A percentile compares a stretch with the other conserved stretches of the same genome.
Evolutionary conservation across 306 rosid species (phyloP).

Genomic region (Prinsepia uniflora): DNA sequence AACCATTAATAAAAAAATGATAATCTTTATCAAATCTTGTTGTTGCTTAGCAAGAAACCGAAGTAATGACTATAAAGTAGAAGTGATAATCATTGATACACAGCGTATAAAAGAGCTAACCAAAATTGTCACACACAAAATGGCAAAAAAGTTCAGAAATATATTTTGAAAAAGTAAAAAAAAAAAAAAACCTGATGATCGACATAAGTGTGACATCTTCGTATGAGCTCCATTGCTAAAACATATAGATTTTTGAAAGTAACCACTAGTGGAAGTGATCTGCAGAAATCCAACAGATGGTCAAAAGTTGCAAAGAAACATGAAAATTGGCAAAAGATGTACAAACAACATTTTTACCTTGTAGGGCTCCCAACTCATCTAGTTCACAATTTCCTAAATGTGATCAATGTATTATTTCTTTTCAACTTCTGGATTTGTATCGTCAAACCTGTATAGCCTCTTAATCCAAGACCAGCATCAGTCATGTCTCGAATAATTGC

Average conservation of each 20-base stretch:
- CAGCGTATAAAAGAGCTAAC: not conserved
- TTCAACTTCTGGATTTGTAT: slow-evolving; percentile 66
- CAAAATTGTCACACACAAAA: not conserved
- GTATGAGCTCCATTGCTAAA: slow-evolving; percentile 86
- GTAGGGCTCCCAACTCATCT: slow-evolving; percentile 98
- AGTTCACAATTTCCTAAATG: no score
- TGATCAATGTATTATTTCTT: slow-evolving; percentile 94
- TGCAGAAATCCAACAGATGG: slow-evolving; percentile 25
- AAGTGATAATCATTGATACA: not conserved
- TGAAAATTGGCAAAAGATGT: not conserved
- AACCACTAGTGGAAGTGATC: slow-evolving; percentile 92
- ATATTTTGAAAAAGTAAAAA: no score
- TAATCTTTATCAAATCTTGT: slow-evolving; percentile 3
- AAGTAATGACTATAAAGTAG: not conserved
- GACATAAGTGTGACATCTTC: no score
- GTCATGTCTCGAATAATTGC: no score
- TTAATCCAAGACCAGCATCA: no score
- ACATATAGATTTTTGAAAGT: slow-evolving; percentile 91
- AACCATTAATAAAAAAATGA: slow-evolving; percentile 28
- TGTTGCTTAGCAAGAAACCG: not conserved
- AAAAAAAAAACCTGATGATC: no score
- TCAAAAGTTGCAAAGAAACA: slow-evolving; percentile 7
- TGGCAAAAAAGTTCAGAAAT: no score
- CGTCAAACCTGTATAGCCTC: slow-evolving; percentile 19
- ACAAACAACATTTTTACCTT: slow-evolving; percentile 47